Percentiles rank a stretch among this genome's conserved stretches.
These are phyloP conservation scores for Blechomonas ayalai DNA, from an alignment of 208 protist species.

Conservation along the genomic window DNA sequence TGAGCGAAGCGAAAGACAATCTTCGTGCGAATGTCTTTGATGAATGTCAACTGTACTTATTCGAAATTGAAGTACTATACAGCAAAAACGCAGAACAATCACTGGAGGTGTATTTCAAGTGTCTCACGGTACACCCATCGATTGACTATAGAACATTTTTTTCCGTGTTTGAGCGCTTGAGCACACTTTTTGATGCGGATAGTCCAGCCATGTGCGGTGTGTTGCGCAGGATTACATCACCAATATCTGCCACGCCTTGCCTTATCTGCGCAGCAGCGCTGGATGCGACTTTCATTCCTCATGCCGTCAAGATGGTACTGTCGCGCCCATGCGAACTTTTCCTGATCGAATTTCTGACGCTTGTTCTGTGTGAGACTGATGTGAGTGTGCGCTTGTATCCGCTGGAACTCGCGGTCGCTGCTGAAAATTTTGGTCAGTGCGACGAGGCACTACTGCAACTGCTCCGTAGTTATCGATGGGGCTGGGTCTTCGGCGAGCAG, in stretches of 20 bases:
- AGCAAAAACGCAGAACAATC: too few species aligned
- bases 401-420: not conserved
- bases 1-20: not conserved
- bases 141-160: too few species aligned
- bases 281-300: not conserved
- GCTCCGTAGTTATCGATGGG: conserved; percentile 4
- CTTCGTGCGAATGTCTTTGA: conserved; percentile 5
- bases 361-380: conserved; percentile 5
- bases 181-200: too few species aligned
- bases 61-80: too few species aligned
- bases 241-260: not conserved
- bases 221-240: too few species aligned
- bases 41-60: not conserved
- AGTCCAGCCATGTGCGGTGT: too few species aligned
- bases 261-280: conserved; percentile 1
- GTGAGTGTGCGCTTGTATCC: not conserved
- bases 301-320: not conserved
- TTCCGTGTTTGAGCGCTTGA: conserved; percentile 2
- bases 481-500: conserved; percentile 3
- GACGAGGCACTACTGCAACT: conserved; percentile 5
- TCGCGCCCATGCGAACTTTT: not conserved
- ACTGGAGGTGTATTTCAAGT: too few species aligned
- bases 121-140: too few species aligned
- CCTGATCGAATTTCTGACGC: not conserved
- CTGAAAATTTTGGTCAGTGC: not conserved